Percentiles rank a stretch among this genome's conserved stretches.
phyloP scores from a whole-genome alignment of 192 early-diverging fungal species.

The Pilaira anomala region DNA sequence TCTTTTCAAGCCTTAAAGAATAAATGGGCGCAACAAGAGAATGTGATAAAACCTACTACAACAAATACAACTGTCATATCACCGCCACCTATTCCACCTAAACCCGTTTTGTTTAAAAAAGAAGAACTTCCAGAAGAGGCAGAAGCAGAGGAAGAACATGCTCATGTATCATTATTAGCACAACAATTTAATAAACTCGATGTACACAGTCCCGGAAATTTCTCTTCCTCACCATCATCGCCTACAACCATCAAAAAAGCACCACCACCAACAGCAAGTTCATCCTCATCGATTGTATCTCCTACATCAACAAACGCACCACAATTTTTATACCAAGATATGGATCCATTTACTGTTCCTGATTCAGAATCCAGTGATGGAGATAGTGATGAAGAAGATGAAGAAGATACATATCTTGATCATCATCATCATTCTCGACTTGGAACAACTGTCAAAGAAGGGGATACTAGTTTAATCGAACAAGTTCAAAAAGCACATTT shows the following conservation, averaged over 20 bases:
- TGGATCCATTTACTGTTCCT: slow-evolving; percentile 1
- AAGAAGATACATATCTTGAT: neutral
- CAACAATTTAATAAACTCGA: slow-evolving; percentile 3
- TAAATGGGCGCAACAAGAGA: slow-evolving; percentile 29
- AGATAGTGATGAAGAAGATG: slow-evolving; percentile 16
- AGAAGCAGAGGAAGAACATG: neutral
- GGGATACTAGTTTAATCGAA: slow-evolving; percentile 17
- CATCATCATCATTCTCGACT: neutral
- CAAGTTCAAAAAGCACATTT: slow-evolving; percentile 19
- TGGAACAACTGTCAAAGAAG: neutral
- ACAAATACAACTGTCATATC: neutral
- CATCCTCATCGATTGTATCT: neutral
- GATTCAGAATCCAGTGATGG: neutral
- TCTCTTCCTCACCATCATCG: neutral
- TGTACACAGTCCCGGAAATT: neutral
- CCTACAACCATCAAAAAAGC: neutral
- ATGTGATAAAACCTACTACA: neutral
- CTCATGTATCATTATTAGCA: slow-evolving; percentile 4
- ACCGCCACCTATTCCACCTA: slow-evolving; percentile 7
- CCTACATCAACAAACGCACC: too few species aligned
- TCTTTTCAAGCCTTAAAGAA: slow-evolving; percentile 33
- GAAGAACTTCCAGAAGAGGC: too few species aligned
- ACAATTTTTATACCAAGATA: neutral
- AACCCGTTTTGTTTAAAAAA: slow-evolving; percentile 1
- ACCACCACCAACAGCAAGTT: slow-evolving; percentile 11